Evolutionary conservation across 371 early-diverging fungal genomes (phyloP), one percentile per base, ranked within the genome.

Genomic region (Fennellomyces sp.): DNA sequence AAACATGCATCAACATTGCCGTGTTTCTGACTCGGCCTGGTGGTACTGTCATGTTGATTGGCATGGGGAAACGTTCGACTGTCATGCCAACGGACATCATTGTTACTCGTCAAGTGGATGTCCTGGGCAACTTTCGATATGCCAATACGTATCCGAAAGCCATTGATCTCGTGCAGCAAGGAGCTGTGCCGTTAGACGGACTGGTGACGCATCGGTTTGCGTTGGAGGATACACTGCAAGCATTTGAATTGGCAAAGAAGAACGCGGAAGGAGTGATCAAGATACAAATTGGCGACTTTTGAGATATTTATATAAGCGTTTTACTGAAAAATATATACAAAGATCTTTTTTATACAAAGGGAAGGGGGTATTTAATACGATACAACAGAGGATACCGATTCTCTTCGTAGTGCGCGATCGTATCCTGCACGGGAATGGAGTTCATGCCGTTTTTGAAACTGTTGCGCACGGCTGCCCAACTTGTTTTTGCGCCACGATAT

Each of bases 51-150:
- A 66, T 68, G 60, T 63, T 76, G 36, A 74, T 76, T 15, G 77
- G 77, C 39, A 64, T 76, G 2, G 77, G 77, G 15, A 73, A 76
- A 56, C 71, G 69, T 12, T 65, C 71, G 10, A 72, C 69, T 30
- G 56, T 65, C 2, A 58, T 76, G 38, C 77, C 77, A 13, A 74
- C 72, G 12, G 71, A 76, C 36, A 65, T 66, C 52, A 70, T 76
- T 67, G 70, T 72, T 12, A 76, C 69, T 65, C 66, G 72, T 19
- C 74, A 76, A 60, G 74, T 76, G 2, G 69, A 73, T 21, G 63
- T 76, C 27, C 41, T 68, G 23, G 77, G 77, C 39, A 58, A 71
- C 6, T 76, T 73, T 38, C 64, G 73, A 36, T 68, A 64, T 31
- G 63, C 63, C 7, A 57, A 62, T 52, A 51, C 61, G 12, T 58